These are phyloP conservation scores for Zelonia costaricensis DNA, from an alignment of 208 protist genomes.

Conservation along the genomic window DNA sequence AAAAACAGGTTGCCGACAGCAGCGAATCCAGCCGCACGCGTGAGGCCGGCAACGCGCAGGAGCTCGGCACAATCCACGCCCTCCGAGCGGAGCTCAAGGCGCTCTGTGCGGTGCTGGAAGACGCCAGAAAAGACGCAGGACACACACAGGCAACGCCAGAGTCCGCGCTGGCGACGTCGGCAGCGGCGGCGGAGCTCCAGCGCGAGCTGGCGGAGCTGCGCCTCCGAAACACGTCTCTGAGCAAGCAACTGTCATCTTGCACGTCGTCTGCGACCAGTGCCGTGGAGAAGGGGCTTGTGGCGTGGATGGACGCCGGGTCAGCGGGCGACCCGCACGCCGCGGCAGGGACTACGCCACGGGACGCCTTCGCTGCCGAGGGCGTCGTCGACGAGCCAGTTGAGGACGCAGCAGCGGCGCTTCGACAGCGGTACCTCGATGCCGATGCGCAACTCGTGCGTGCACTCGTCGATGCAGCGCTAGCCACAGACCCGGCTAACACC, in stretches of 20 bases:
- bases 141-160: background rate
- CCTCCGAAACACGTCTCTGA: constrained; percentile 7
- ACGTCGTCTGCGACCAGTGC: background rate
- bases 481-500: background rate
- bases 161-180: background rate
- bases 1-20: too few relatives aligned
- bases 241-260: background rate
- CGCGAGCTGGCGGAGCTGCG: constrained; percentile 11
- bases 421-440: constrained; percentile 8
- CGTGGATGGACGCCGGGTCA: constrained; percentile 1
- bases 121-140: background rate
- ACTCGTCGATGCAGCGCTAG: constrained; percentile 5
- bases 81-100: constrained; percentile 21
- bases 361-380: too few relatives aligned
- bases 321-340: too few relatives aligned
- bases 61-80: background rate
- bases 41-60: background rate
- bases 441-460: constrained; percentile 12
- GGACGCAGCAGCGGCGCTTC: background rate
- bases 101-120: background rate
- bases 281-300: background rate
- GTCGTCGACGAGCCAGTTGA: too few relatives aligned
- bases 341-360: too few relatives aligned
- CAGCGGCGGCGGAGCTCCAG: background rate
- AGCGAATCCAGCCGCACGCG: too few relatives aligned